Evolutionary conservation across 2,329 filamentous ascomycete genomes (phyloP), one percentile per base, ranked within the genome.

Genomic region (Cadophora sp.): DNA sequence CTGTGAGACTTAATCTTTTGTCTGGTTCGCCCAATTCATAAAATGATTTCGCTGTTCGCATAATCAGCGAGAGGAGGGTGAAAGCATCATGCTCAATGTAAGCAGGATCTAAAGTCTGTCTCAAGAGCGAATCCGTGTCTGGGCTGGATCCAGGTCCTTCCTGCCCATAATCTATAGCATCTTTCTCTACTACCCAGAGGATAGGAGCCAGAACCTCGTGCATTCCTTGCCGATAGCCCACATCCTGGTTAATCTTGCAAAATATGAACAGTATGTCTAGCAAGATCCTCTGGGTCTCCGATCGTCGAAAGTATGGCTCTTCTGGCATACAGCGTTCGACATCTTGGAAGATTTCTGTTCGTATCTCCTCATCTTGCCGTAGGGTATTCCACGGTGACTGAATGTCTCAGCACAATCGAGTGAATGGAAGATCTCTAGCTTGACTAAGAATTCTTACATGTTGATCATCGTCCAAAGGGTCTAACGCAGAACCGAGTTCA

Each of bases 181-280:
- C 96, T 73, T 90, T 85, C 73, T 94, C 89, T 6, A 98, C 82
- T 1, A 93, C 92, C 85, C 93, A 93, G 7, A 97, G 83, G 46
- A 99, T 89, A 0, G 96, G 94, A 0, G 96, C 96, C 16, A 98
- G 84, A 53, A 99, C 83, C 80, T 99, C 96, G 78, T 99, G 96
- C 95, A 99, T 99, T 12, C 96, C 96, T 81, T 99, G 96, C n/a
- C 96, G 89, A 78, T 99, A 99, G 22, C 89, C 93, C 64, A 93
- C 86, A 73, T 91, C 89, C 1, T 93, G 93, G 76, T 98, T 93
- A 64, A 97, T 86, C 79, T 97, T 98, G 81, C 94, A 96, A 81
- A 94, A 98, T 72, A 99, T 87, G 79, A 98, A 99, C 40, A 99
- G 84, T 37, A 97, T 89, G 77, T 99, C 92, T 37, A 97, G 82